Base-by-base conservation (phyloP, 108 stramenopile genomes). In the Nitzschia sp. region DNA sequence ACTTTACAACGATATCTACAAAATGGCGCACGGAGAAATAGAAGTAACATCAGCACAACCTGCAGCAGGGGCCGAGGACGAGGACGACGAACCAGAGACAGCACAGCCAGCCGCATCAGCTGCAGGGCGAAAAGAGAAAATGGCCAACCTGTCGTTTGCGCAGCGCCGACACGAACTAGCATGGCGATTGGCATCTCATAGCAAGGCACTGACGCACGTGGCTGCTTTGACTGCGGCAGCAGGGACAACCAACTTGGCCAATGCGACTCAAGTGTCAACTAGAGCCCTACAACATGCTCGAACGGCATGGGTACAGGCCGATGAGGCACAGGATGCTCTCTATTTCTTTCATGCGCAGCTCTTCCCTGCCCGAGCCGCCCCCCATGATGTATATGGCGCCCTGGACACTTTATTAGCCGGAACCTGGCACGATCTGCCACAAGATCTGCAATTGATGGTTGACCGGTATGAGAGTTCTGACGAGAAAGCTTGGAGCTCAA, bases 271-370 rank as follows among this genome's bases (percentile, higher is more conserved):
- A 60, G 72, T 81, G 2, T 82, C 87, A 21, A 76, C 81, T n/a
- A 71, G 69, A 36, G 90, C 93, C 3, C 31, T 93, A 54, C 76
- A 80, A 55, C 85, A 86, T 66, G 91, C 88, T 0, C 71, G 77
- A 25, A 78, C 77, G 23, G 80, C 82, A 21, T 88, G 87, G 89
- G 58, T 79, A 13, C 74, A 87, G 51, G 84, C 83, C 46, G 94
- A 95, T 76, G 91, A 92, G 76, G 85, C 88, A 3, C 94, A 95
- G 66, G 94, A 95, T 78, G 89, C 91, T 1, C 64, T 95, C 53
- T 95, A 89, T 66, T 95, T 91, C 67, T 90, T 89, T 80, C 91
- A 90, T 64, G 90, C 70, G n/a, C 77, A 73, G 78, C 55, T 88
- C 31, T 79, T 92, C 51, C 75, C 90, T 62, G 82, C 80, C 58